These are phyloP conservation scores for Globisporangium spiculum DNA, from an alignment of 352 stramenopile species.

Conservation along the genomic window DNA sequence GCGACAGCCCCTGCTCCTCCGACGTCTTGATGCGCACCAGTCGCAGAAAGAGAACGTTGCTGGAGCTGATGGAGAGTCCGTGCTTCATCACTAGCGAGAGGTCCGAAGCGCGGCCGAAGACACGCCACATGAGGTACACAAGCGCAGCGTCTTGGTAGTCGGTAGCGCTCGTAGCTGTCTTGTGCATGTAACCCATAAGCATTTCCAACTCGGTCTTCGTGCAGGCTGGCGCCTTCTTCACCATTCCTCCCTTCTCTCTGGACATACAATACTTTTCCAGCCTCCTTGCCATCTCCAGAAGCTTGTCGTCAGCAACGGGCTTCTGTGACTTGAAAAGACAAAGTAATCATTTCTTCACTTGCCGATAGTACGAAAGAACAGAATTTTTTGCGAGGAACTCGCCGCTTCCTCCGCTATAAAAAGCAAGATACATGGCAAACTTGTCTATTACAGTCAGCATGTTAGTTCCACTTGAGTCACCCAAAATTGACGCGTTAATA, in stretches of 20 bases:
- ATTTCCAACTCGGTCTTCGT: constrained; percentile 23
- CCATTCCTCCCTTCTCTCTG: constrained; percentile 17
- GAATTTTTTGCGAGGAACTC: neutral
- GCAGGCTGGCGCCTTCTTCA: constrained; percentile 31
- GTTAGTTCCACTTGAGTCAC: neutral
- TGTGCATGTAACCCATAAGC: constrained; percentile 26
- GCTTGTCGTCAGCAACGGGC: neutral
- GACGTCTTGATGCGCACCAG: constrained; percentile 31
- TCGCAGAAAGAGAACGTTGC: constrained; percentile 24
- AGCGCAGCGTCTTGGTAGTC: constrained; percentile 38
- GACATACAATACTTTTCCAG: constrained; percentile 17
- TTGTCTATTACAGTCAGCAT: neutral
- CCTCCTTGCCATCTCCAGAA: neutral
- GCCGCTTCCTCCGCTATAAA: neutral
- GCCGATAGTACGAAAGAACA: constrained; percentile 3
- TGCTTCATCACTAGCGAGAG: constrained; percentile 24
- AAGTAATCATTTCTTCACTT: neutral
- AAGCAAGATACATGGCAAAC: constrained; percentile 4
- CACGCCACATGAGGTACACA: constrained; percentile 30
- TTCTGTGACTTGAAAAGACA: neutral
- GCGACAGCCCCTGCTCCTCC: constrained; percentile 24
- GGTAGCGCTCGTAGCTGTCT: constrained; percentile 1
- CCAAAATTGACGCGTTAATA: neutral
- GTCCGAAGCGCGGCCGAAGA: constrained; percentile 32
- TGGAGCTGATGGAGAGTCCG: constrained; percentile 21